Evolutionary conservation across 352 stramenopile genomes (phyloP), one percentile per base, ranked within the genome.

Genomic region (Phytophthora hybrid): DNA sequence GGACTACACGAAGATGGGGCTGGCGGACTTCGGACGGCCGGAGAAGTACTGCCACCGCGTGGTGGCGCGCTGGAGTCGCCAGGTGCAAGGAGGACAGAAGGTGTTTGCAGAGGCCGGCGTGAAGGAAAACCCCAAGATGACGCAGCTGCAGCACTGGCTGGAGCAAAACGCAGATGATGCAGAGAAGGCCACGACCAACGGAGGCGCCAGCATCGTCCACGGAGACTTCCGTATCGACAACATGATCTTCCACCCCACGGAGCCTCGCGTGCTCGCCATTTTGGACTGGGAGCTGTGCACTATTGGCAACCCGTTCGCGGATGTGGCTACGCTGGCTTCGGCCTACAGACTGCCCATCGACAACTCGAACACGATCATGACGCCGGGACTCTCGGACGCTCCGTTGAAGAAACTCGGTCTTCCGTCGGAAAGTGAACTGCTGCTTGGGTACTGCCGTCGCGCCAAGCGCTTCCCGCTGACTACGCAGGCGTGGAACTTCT

Each of bases 151-250:
- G 63, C 59, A 74, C 23, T 97, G 88, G 88, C 83, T 97, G 46
- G 74, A 84, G 63, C 37, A 67, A 6, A 69, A 89, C 26, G 85
- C 83, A 16, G 81, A 88, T 18, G 70, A 71, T 5, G 84, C 84
- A 4, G 84, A 91, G 26, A 70, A 77, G 49, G 85, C 89, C 29
- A 90, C 75, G 2, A 60, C 19, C 18, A 63, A 41, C 0, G 64
- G 69, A 56, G 70, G 67, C 49, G 60, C 76, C 2, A 74, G 78
- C 47, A 86, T 97, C 53, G 88, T 97, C 7, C 91, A 97, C 69
- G 91, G 91, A 60, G 91, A 97, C 74, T 97, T 94, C 79, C 88
- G 87, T 47, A 85, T 97, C 26, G 91, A 97, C 72, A 97, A 97
- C 69, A 67, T 92, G 63, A 93, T 95, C 66, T 94, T 93, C 77